phyloP scores from a whole-genome alignment of 2,329 filamentous ascomycete genomes.

The Tothia fuscella region DNA sequence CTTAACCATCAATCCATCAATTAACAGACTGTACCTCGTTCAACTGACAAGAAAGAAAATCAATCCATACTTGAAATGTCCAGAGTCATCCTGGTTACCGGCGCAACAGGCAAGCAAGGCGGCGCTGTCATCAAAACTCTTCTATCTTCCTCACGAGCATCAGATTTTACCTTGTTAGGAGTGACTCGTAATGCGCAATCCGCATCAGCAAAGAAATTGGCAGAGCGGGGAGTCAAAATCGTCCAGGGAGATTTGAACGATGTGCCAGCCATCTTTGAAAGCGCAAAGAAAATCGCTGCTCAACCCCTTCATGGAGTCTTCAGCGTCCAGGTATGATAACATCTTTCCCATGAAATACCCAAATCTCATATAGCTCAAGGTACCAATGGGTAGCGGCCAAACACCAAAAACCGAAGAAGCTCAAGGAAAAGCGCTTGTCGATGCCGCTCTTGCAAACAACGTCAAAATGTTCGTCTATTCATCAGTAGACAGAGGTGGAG shows the following conservation, averaged over 20 bases:
- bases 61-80: slow-evolving; percentile 18
- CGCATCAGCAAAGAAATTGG: slow-evolving; percentile 36
- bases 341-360: background rate
- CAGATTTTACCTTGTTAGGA: slow-evolving; percentile 42
- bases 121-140: slow-evolving; percentile 32
- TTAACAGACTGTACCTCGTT: background rate
- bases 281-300: slow-evolving; percentile 25
- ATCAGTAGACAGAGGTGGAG: slow-evolving; percentile 51
- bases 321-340: slow-evolving; percentile 34
- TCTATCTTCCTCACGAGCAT: slow-evolving; percentile 21
- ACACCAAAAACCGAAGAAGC: slow-evolving; percentile 33
- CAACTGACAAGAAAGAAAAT: background rate
- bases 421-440: slow-evolving; percentile 48
- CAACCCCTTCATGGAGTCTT: slow-evolving; percentile 47
- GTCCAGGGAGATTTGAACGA: slow-evolving; percentile 48
- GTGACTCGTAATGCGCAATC: slow-evolving; percentile 47
- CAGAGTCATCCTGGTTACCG: slow-evolving; percentile 32
- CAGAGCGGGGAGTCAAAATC: slow-evolving; percentile 36
- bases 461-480: slow-evolving; percentile 53
- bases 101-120: slow-evolving; percentile 36
- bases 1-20: too few relatives aligned
- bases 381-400: slow-evolving; percentile 31
- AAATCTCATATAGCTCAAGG: too few relatives aligned
- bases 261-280: slow-evolving; percentile 37
- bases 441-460: slow-evolving; percentile 42